Evolutionary conservation across 495 filamentous ascomycete species (phyloP), one percentile per base, ranked within the genome.

Genomic region (Aspergillus panamensis): DNA sequence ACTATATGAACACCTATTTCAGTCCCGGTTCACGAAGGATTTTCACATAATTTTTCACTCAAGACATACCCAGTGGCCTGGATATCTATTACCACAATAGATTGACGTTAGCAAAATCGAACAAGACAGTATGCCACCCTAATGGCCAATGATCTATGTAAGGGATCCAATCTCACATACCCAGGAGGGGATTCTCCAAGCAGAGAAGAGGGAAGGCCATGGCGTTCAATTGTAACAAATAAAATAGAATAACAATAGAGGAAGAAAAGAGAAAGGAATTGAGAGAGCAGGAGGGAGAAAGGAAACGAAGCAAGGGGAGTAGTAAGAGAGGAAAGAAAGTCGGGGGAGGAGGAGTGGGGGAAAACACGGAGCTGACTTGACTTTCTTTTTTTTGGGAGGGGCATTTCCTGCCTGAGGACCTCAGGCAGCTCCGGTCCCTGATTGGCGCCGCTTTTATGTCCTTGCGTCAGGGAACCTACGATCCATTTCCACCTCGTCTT

Each of bases 111-210:
- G 49, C 20, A 37, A 25, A 3, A 32, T 0, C 49, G 50, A 49
- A 53, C 47, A 39, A 53, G 14, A 32, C 30, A 37, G n/a, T 17
- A 19, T 14, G 35, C 13, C 33, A 13, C 20, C 9, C 37, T 9
- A 49, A 53, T 48, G 17, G 16, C 10, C 2, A 20, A 37, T 19
- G 48, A 25, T 35, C 16, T 6, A 45, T 43, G 5, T n/a, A 32
- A 42, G 51, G 48, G 39, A 20, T 47, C n/a, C 20, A 20, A 48
- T 65, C 40, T 53, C 47, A 82, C 85, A 62, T 76, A 93, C 90
- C 90, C 62, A 98, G 87, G 63, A 98, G 83, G 70, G 94, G 94
- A 74, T 98, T 98, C 85, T 96, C 94, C 67, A 98, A 74, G 76
- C 88, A 92, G 59, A 96, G 78, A 59, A 98, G 85, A 72, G 86